Conservation (phyloP, 352 stramenopile species). For the Phytophthora cryptogea region DNA sequence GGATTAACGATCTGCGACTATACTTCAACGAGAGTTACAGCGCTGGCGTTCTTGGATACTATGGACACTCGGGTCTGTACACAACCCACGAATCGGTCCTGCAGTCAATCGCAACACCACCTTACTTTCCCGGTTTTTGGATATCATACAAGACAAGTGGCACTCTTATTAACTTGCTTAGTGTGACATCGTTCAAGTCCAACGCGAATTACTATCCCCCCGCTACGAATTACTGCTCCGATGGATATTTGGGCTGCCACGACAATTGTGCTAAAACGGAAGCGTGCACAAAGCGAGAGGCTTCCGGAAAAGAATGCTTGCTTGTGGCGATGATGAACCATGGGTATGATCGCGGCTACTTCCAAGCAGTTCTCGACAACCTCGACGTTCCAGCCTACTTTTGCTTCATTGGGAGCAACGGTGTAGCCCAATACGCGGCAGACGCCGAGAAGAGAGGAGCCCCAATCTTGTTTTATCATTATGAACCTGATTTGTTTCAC, state of each 20-base stretch:
- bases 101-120: too few relatives aligned
- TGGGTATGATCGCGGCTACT: conserved; percentile 43
- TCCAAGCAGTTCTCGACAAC: conserved; percentile 48
- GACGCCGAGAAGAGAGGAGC: conserved; percentile 15
- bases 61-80: too few relatives aligned
- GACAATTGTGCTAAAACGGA: conserved; percentile 46
- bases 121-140: conserved; percentile 35
- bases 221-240: conserved; percentile 16
- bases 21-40: too few relatives aligned
- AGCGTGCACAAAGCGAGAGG: conserved; percentile 44
- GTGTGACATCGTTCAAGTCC: conserved; percentile 20
- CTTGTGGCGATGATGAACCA: conserved; percentile 47
- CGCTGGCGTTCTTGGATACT: too few relatives aligned
- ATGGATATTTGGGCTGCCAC: conserved; percentile 46
- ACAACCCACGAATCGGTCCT: too few relatives aligned
- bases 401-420: conserved; percentile 52
- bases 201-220: conserved; percentile 40
- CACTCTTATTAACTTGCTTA: conserved; percentile 34
- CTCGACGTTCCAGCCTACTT: conserved; percentile 55
- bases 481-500: conserved; percentile 51
- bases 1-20: too few relatives aligned
- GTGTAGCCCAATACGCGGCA: conserved; percentile 32
- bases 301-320: conserved; percentile 36
- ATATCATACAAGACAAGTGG: conserved; percentile 44
- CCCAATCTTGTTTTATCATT: conserved; percentile 54